Base-by-base conservation (phyloP, 768 basidiomycete species). In the Termitomyces sp. region DNA sequence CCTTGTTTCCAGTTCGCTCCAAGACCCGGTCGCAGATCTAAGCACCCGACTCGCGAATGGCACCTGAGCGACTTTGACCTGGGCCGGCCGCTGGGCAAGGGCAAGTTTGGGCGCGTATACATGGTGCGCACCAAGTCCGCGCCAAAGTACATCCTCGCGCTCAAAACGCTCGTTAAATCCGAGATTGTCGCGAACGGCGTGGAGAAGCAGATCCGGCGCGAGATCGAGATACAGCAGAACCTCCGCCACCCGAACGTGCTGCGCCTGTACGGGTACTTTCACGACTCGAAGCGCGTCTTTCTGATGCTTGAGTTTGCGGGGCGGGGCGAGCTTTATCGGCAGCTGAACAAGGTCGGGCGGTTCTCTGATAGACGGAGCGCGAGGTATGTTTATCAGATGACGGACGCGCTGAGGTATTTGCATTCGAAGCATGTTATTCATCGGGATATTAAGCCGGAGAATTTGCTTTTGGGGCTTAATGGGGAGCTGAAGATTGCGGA, bases 371-470 rank as follows among this genome's bases (percentile, higher is more conserved):
- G 86, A 66, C 78, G 94, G 28, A 89, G 88, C 64, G 82, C 90
- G 33, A 73, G 93, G 69, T 99, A 99, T 70, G 87, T 98, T 62
- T 89, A 92, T 66, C 97, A 98, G 70, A 98, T 99, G 96, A 88
- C 95, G 7, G 96, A 98, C 70, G 97, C 96, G 1, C 74, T 99
- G 42, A 77, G 76, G 8, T 99, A 99, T 67, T 79, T 98, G n/a
- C 97, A 99, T 68, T 75, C 78, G 48, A 99, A 98, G 67, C 95
- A 98, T 64, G 94, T 99, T 66, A 99, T 98, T 52, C 97, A 99
- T 70, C 85, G 97, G 38, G 97, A 99, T 65, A 99, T 99, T 74
- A 99, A 99, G 72, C 97, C 97, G 0, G 96, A 99, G 74, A 99
- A 99, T 70, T 72, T 99, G 50, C 80, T 99, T 28, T 76, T 98